Evolutionary conservation across 306 rosid genomes (phyloP), one percentile per base, ranked within the genome.

Genomic region (Astragalus membranaceus): DNA sequence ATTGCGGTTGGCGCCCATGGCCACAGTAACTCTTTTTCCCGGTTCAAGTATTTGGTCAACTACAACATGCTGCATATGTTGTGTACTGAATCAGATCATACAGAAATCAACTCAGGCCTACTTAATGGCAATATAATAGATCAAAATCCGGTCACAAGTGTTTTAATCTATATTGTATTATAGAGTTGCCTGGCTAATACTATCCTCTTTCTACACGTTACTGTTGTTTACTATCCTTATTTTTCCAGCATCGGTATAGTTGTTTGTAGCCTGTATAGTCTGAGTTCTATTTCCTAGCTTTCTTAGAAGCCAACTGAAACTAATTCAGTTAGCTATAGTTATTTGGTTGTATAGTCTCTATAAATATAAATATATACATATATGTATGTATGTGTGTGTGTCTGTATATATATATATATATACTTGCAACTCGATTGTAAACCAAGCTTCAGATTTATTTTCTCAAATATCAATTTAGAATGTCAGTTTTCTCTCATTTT

Each of bases 1-100:
- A 78, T 85, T 84, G 89, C 96, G 88, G 42, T 88, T 73, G 78
- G 89, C 79, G 75, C 99, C 98, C 99, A 91, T 94, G 67, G 96
- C 91, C 64, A 94, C 96, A 17, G 99, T 94, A 73, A 94, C 89
- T 82, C 99, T 87, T 65, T 32, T 83, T 77, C 89, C 88, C 5
- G 97, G 92, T 81, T 87, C 92, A 80, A 94, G 82, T 75, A 78
- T 76, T 81, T 87, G 92, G 75, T 91, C 92, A 67, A 94, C 86
- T 15, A 63, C 46, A 60, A 87, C 83, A 74, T 78, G 84, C 99
- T 94, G 96, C 81, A 81, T 49, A 82, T 73, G 61, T 62, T 59
- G 56, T 20, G 33, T 11, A 70, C 46, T 15, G 67, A 56, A 75
- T 82, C 74, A 78, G 81, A 66, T 58, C 75, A 60, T 39, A 61